Evolutionary conservation across 148 eudicot genomes (phyloP).

Genomic region (Spergularia marina): DNA sequence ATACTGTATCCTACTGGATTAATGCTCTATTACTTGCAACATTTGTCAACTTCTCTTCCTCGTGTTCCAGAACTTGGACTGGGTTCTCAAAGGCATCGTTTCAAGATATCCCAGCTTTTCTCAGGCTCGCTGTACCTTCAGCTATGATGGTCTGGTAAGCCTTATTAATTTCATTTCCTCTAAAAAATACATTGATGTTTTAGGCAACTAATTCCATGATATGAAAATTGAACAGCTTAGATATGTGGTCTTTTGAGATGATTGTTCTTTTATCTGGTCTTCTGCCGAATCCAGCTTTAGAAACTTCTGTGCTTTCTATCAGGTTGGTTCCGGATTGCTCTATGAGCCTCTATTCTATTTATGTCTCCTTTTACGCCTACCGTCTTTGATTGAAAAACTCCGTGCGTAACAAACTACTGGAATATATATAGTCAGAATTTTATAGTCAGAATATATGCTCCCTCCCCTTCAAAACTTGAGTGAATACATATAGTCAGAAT

Average conservation of each 20-base stretch:
- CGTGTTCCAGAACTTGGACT: slow-evolving; percentile 51
- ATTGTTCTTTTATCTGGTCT: slow-evolving; percentile 27
- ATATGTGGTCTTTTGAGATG: slow-evolving; percentile 31
- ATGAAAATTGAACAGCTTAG: slow-evolving; percentile 19
- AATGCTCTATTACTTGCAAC: slow-evolving; percentile 40
- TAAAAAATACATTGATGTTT: background rate
- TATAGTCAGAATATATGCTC: too few relatives aligned
- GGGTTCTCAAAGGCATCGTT: slow-evolving; percentile 31
- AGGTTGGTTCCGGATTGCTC: too few relatives aligned
- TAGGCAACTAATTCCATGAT: background rate
- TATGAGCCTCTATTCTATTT: too few relatives aligned
- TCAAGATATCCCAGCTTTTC: slow-evolving; percentile 17
- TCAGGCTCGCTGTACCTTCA: slow-evolving; percentile 27
- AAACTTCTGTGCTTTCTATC: slow-evolving; percentile 20
- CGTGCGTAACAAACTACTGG: too few relatives aligned
- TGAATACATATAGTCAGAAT: too few relatives aligned
- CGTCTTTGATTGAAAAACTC: too few relatives aligned
- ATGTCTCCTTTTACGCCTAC: too few relatives aligned
- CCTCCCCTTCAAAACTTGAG: too few relatives aligned
- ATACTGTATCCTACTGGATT: slow-evolving; percentile 55
- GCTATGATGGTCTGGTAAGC: slow-evolving; percentile 27
- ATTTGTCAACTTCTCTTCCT: slow-evolving; percentile 51
- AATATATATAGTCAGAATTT: too few relatives aligned
- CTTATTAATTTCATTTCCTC: background rate
- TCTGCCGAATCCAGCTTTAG: slow-evolving; percentile 23